Base-by-base conservation (phyloP, 257 asterid species). In the Lycium barbarum region DNA sequence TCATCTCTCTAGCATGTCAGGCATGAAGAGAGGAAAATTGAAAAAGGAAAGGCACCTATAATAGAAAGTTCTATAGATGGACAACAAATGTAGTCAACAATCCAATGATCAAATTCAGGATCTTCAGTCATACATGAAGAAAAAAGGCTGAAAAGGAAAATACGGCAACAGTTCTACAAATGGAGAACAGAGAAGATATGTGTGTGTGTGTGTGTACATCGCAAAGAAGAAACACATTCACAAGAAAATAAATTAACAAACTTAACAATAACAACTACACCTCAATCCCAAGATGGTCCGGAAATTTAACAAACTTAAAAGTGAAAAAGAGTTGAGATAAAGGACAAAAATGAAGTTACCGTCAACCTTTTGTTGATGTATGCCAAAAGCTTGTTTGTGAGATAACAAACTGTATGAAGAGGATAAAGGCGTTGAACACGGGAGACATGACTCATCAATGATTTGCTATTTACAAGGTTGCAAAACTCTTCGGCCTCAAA, bases 401-500 rank as follows among this genome's bases (percentile, higher is more conserved):
- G 89, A 84, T 84, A 95, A 87, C 99, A 93, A 71, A 96, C 88
- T 83, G 97, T 96, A 88, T 92, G 91, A 86, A 89, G 91, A 61
- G 99, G 98, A 89, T 95, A 93, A 83, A 65, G 93, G 45, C 80
- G 89, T 83, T 85, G 96, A 88, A 93, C 94, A 63, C 83, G 82
- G 84, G 88, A 90, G 85, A 92, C 91, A 87, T 93, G 97, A 86
- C 79, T 89, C 91, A 84, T 82, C 76, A 95, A 88, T 86, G 97
- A 90, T 82, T 85, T 90, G 84, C 86, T 90, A 74, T 61, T 57
- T 81, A 95, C 89, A 87, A 89, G 91, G 87, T 91, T 90, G 90
- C 98, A 95, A 88, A 96, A 96, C 84, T 93, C 98, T 88, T 93
- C 99, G 66, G 99, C 99, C 86, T 92, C 97, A 35, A 88, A 93